These are phyloP conservation scores for Fusarium gaditjirri DNA, from an alignment of 2,329 filamentous ascomycete species.

Conservation along the genomic window DNA sequence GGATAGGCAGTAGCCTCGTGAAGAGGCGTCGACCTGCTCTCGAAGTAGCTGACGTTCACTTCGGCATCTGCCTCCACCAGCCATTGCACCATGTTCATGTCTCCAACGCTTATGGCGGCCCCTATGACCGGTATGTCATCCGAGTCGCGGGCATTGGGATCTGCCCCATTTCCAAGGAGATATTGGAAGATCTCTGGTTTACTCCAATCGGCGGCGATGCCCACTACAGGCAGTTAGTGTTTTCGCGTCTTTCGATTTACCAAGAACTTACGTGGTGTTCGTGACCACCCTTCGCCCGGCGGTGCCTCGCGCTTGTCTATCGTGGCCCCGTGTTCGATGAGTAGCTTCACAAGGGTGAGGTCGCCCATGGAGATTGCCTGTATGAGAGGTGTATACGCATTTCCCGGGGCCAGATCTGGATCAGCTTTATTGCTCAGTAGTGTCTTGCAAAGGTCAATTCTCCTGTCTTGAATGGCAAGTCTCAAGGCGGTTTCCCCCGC, in stretches of 20 bases:
- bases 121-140: too few species aligned
- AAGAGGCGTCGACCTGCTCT: too few species aligned
- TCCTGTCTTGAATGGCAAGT: fast-evolving
- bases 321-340: background rate
- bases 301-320: background rate
- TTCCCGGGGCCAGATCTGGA: background rate
- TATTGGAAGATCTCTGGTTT: too few species aligned
- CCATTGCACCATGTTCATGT: too few species aligned
- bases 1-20: too few species aligned
- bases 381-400: fast-evolving
- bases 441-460: background rate
- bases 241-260: fast-evolving
- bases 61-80: too few species aligned
- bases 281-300: background rate
- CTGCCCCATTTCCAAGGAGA: too few species aligned
- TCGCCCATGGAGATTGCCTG: background rate
- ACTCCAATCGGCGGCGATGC: too few species aligned
- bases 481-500: background rate
- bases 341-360: background rate
- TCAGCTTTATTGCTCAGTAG: background rate
- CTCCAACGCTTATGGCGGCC: too few species aligned
- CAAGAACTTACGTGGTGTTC: background rate
- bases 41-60: too few species aligned
- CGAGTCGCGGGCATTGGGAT: too few species aligned
- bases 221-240: background rate